Evolutionary conservation across 345 rosid genomes (phyloP).

Genomic region (Gossypium bickii): DNA sequence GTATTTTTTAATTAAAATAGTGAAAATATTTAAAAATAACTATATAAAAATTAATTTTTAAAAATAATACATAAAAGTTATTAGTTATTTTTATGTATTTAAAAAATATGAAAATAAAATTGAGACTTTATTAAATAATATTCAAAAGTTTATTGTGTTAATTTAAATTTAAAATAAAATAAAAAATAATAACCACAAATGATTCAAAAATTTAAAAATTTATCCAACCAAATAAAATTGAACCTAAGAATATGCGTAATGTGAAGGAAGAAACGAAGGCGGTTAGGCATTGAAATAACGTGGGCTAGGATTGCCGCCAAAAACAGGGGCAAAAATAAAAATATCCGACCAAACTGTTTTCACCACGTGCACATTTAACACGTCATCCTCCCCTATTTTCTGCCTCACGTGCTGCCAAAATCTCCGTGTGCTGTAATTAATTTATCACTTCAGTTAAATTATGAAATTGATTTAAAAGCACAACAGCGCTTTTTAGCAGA

Average conservation of each 20-base stretch:
- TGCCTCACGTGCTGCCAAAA: constrained; percentile 4
- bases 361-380: constrained; percentile 14
- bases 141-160: no score
- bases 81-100: no score
- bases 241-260: neutral
- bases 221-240: no score
- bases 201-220: no score
- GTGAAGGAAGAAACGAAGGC: neutral
- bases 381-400: neutral
- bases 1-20: no score
- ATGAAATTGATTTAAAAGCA: neutral
- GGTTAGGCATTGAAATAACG: constrained; percentile 10
- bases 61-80: no score
- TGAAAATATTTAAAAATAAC: no score
- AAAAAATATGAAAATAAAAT: no score
- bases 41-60: no score
- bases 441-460: neutral
- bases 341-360: constrained; percentile 12
- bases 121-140: no score
- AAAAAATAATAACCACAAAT: no score
- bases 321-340: constrained; percentile 16
- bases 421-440: neutral
- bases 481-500: neutral
- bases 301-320: constrained; percentile 28
- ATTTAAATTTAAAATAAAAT: no score